These are phyloP conservation scores for Saxophila tyrrhenica DNA, from an alignment of 495 filamentous ascomycete genomes.

Conservation along the genomic window DNA sequence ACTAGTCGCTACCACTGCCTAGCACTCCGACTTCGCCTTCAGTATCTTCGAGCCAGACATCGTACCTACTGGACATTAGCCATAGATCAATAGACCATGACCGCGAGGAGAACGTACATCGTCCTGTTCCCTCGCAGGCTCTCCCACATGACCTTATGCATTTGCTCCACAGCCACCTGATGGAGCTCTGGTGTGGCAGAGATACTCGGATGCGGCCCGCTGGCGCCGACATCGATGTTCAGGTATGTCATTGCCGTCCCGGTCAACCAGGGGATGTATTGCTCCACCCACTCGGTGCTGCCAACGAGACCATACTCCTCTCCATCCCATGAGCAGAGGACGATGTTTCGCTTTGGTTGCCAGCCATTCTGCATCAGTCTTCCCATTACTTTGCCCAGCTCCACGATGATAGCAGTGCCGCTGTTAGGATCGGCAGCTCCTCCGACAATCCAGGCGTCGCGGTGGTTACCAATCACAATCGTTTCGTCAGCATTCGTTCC, in stretches of 20 bases:
- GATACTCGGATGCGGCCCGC: slow-evolving; percentile 29
- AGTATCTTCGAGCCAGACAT: slow-evolving; percentile 21
- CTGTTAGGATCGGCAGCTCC: slow-evolving; percentile 36
- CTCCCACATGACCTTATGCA: slow-evolving; percentile 26
- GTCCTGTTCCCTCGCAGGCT: slow-evolving; percentile 34
- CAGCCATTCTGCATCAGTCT: slow-evolving; percentile 34
- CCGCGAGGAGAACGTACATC: no score
- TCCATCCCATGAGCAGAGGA: slow-evolving; percentile 27
- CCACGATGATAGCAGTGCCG: slow-evolving; percentile 34
- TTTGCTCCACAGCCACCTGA: slow-evolving; percentile 12
- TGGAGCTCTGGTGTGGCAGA: slow-evolving; percentile 24
- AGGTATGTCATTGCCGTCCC: slow-evolving; percentile 44
- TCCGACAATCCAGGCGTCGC: slow-evolving; percentile 33
- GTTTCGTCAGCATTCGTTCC: slow-evolving; percentile 27
- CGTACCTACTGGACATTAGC: no score
- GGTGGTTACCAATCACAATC: slow-evolving; percentile 27
- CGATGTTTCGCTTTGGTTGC: slow-evolving; percentile 31
- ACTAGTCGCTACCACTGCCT: slow-evolving; percentile 24
- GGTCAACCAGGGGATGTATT: slow-evolving; percentile 26
- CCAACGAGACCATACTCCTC: slow-evolving; percentile 45
- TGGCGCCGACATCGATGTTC: slow-evolving; percentile 52
- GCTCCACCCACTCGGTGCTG: slow-evolving; percentile 29
- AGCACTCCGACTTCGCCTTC: slow-evolving; percentile 23
- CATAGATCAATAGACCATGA: no score
- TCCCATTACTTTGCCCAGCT: slow-evolving; percentile 32